Conservation (phyloP, 768 basidiomycete genomes). For the Hygrocybe punicea region DNA sequence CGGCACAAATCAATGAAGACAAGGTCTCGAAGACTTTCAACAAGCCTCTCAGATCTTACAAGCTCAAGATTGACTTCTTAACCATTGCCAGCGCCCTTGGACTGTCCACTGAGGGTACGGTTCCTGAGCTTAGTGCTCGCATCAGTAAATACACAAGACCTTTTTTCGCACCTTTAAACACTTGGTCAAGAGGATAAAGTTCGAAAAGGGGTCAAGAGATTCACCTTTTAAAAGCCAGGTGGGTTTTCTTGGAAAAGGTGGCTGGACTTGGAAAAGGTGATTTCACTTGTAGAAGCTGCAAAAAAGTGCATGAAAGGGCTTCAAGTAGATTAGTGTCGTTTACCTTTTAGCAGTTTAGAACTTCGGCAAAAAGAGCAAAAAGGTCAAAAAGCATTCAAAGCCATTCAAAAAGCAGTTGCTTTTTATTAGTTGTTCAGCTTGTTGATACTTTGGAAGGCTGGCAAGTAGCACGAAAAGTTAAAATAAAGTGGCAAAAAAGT, state of each 20-base stretch:
- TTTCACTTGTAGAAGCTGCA: background rate
- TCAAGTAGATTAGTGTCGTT: no score
- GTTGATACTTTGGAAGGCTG: no score
- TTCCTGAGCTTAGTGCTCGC: background rate
- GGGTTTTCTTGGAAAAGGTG: background rate
- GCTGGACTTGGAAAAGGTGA: background rate
- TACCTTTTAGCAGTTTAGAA: no score
- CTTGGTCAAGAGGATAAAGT: background rate
- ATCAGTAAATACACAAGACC: no score
- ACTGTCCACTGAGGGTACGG: background rate
- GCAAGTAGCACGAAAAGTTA: no score
- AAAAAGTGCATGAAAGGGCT: no score
- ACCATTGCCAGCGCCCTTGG: background rate
- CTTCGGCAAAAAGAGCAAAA: no score
- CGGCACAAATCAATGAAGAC: conserved; percentile 7
- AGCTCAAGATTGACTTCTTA: background rate
- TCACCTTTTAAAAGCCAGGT: background rate
- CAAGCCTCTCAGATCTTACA: background rate
- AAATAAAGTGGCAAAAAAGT: background rate
- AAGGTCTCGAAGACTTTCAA: background rate
- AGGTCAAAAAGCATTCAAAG: no score
- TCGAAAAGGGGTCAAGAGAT: background rate
- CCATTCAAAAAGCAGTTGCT: no score
- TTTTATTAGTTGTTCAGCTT: no score
- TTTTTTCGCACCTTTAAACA: background rate